A percentile compares a stretch with the other conserved stretches of the same genome.
Conservation (phyloP, 495 filamentous ascomycete genomes). For the Endocarpon pusillum region DNA sequence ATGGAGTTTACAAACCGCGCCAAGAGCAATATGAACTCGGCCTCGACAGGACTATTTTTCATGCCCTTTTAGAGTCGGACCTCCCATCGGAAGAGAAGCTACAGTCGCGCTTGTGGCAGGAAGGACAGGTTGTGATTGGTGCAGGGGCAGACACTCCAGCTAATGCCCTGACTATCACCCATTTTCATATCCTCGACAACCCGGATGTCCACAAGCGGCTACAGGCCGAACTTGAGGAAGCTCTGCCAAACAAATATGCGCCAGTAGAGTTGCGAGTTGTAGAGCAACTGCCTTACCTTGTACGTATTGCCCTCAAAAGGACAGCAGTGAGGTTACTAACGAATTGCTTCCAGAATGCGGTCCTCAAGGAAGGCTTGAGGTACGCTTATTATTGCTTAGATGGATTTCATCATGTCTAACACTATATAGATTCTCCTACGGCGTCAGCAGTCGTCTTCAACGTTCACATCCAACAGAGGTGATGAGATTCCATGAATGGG, state of each 20-base stretch:
- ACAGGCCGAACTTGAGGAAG: conserved; percentile 15
- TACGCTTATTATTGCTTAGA: not conserved
- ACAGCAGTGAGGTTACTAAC: not conserved
- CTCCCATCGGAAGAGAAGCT: conserved; percentile 23
- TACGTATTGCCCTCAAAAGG: conserved; percentile 4
- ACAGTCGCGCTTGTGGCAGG: conserved; percentile 4
- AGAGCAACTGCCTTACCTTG: conserved; percentile 20
- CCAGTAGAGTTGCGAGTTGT: conserved; percentile 9
- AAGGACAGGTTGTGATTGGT: conserved; percentile 17
- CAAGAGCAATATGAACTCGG: conserved; percentile 8
- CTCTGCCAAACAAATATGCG: conserved; percentile 16
- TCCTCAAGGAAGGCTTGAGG: conserved; percentile 18
- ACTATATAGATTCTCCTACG: not conserved
- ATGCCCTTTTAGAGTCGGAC: conserved; percentile 21
- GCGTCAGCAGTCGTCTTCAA: conserved; percentile 1
- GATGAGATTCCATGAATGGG: not conserved
- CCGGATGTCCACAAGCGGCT: conserved; percentile 14
- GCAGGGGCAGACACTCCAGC: conserved; percentile 26
- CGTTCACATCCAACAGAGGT: not conserved
- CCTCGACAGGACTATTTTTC: conserved; percentile 33
- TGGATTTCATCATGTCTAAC: not conserved
- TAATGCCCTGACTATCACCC: conserved; percentile 19
- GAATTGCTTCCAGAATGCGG: conserved; percentile 9
- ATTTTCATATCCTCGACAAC: conserved; percentile 20
- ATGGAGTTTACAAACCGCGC: not conserved